A percentile compares a stretch with the other conserved stretches of the same genome.
These are phyloP conservation scores for Microthlaspi erraticum DNA, from an alignment of 345 rosid genomes.

Conservation along the genomic window DNA sequence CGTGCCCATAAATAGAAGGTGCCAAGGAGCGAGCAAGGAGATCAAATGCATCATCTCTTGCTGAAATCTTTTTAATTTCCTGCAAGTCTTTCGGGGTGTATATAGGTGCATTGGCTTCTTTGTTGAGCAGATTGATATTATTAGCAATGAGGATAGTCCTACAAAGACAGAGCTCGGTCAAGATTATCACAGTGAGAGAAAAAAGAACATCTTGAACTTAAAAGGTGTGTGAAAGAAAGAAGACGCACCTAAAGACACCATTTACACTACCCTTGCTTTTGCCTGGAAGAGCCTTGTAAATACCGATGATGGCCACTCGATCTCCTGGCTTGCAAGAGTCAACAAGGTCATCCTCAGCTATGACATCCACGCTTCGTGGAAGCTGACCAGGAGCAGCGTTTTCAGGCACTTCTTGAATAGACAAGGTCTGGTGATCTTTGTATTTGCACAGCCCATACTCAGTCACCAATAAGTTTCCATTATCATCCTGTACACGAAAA, in stretches of 20 bases:
- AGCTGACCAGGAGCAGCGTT: constrained; percentile 99
- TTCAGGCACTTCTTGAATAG: constrained; percentile 98
- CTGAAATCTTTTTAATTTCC: constrained; percentile 87
- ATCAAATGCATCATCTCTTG: constrained; percentile 86
- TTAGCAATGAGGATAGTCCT: constrained; percentile 95
- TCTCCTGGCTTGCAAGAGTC: constrained; percentile 99
- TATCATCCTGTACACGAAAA: constrained; percentile 72
- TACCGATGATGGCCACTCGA: constrained; percentile 88
- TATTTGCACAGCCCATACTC: constrained; percentile 94
- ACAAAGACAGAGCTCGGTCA: constrained; percentile 41
- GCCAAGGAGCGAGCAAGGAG: constrained; percentile 90
- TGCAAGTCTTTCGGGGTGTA: constrained; percentile 79
- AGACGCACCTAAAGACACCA: constrained; percentile 88
- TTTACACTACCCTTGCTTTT: constrained; percentile 94
- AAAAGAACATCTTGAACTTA: constrained; percentile 1
- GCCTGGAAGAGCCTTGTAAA: constrained; percentile 96
- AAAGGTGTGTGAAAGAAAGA: background rate
- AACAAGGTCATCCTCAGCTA: constrained; percentile 96
- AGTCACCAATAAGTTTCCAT: constrained; percentile 88
- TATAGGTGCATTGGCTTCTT: constrained; percentile 95
- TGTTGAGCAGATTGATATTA: constrained; percentile 86
- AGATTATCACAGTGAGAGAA: background rate
- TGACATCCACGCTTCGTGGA: constrained; percentile 93
- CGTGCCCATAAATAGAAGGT: constrained; percentile 94
- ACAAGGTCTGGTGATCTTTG: constrained; percentile 97